Conservation (phyloP, 768 basidiomycete genomes). For the Boletus rex-veris region DNA sequence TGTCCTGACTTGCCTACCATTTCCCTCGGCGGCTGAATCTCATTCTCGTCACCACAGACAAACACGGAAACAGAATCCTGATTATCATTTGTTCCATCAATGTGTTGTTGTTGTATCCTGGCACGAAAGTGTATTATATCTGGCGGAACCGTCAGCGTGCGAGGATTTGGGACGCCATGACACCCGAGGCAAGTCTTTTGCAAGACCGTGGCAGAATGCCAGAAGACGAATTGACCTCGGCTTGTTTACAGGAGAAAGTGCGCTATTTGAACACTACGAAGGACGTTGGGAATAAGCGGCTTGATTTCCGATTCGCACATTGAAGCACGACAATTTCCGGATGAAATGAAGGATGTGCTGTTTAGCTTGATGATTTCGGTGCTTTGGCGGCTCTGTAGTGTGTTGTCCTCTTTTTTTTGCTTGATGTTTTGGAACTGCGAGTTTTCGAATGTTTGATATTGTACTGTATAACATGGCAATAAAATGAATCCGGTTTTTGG, state of each 20-base stretch:
- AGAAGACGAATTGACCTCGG: background rate
- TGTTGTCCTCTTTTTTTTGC: too few species aligned
- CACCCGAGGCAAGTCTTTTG: constrained; percentile 35
- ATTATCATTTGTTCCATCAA: constrained; percentile 52
- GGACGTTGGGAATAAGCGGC: constrained; percentile 55
- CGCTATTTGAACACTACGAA: constrained; percentile 41
- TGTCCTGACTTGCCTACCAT: constrained; percentile 5
- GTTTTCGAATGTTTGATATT: too few species aligned
- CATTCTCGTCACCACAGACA: constrained; percentile 34
- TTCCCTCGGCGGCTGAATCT: background rate
- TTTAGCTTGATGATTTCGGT: too few species aligned
- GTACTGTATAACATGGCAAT: too few species aligned
- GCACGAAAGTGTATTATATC: constrained; percentile 51
- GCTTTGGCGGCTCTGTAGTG: too few species aligned
- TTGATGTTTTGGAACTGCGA: too few species aligned
- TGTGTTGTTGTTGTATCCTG: constrained; percentile 48
- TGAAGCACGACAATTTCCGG: constrained; percentile 16
- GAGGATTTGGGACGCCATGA: constrained; percentile 58
- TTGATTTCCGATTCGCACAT: constrained; percentile 64
- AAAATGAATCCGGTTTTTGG: too few species aligned
- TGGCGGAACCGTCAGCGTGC: constrained; percentile 56
- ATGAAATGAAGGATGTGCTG: too few species aligned
- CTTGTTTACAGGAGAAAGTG: constrained; percentile 43
- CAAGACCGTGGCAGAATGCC: background rate
- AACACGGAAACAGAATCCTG: constrained; percentile 55